Percentiles rank a stretch among this genome's conserved stretches.
Conservation (phyloP, 176 grass and related monocot genomes). For the Aegilops longissima region DNA sequence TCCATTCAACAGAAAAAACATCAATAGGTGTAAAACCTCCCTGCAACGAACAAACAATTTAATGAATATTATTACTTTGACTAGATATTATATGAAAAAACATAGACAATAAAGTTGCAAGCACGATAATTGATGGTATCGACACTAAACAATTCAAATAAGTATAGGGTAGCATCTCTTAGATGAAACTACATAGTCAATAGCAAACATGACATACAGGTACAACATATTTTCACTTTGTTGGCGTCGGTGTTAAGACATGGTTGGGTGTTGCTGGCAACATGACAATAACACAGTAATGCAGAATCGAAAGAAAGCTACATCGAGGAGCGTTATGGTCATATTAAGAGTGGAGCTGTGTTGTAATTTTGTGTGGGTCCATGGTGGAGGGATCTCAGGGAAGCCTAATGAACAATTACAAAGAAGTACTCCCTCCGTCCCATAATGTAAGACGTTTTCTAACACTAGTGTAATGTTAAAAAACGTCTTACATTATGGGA, state of each 20-base stretch:
- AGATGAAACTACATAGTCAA: slow-evolving; percentile 25
- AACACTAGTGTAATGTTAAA: too few relatives aligned
- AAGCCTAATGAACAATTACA: neutral
- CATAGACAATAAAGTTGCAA: neutral
- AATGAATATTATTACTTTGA: neutral
- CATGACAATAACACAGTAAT: neutral
- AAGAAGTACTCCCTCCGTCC: neutral
- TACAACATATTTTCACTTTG: neutral
- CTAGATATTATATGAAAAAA: slow-evolving; percentile 16
- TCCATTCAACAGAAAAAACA: slow-evolving; percentile 94
- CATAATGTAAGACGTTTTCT: too few relatives aligned
- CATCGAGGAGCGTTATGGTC: neutral
- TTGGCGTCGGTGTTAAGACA: neutral
- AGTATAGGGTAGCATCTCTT: slow-evolving; percentile 10
- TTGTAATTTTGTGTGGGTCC: neutral
- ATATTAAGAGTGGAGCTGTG: neutral
- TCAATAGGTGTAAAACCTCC: slow-evolving; percentile 91
- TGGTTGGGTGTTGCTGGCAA: neutral
- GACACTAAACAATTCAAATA: slow-evolving; percentile 10
- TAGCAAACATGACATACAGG: slow-evolving; percentile 1
- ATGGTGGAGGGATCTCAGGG: neutral
- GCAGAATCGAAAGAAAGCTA: neutral
- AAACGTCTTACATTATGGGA: too few relatives aligned
- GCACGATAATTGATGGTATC: neutral
- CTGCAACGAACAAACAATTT: slow-evolving; percentile 43